Evolutionary conservation across 1,139 yeast genomes (phyloP).

Genomic region (Zygotorulaspora mrakii): DNA sequence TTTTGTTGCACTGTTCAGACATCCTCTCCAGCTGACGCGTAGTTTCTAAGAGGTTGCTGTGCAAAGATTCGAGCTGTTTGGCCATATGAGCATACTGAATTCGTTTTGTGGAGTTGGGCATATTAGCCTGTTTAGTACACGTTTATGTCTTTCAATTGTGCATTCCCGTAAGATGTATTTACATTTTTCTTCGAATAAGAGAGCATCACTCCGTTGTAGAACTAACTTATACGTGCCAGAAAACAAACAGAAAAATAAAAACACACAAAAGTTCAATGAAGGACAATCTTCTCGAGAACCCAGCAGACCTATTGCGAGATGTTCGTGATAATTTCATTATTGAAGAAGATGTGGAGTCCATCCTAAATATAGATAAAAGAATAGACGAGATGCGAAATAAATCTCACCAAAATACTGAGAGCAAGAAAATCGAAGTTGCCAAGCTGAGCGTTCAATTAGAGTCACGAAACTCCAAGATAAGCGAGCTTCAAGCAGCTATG

Average conservation of each 20-base stretch:
- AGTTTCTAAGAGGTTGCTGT: constrained; percentile 28
- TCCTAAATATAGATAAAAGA: constrained; percentile 20
- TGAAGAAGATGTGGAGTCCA: constrained; percentile 22
- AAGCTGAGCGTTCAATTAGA: constrained; percentile 13
- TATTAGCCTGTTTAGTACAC: background rate
- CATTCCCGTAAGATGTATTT: too few relatives aligned
- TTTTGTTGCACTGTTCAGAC: constrained; percentile 33
- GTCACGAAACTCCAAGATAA: constrained; percentile 10
- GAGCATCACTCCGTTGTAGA: background rate
- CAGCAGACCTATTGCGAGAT: constrained; percentile 23
- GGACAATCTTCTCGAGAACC: constrained; percentile 29
- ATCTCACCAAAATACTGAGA: constrained; percentile 14
- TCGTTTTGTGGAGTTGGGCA: constrained; percentile 28
- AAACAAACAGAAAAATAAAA: background rate
- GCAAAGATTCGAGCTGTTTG: constrained; percentile 29
- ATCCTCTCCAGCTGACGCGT: constrained; percentile 28
- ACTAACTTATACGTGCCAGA: background rate
- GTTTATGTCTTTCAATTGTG: background rate
- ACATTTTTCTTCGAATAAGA: background rate
- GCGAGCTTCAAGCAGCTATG: constrained; percentile 14
- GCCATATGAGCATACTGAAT: constrained; percentile 35
- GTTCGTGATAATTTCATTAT: constrained; percentile 29
- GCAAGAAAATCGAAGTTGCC: constrained; percentile 13
- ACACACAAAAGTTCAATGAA: constrained; percentile 17
- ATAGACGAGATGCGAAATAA: constrained; percentile 15